Percentiles rank a stretch among this genome's conserved stretches.
phyloP scores from a whole-genome alignment of 73 alveolate genomes.

The Paramecium tetraurelia region DNA sequence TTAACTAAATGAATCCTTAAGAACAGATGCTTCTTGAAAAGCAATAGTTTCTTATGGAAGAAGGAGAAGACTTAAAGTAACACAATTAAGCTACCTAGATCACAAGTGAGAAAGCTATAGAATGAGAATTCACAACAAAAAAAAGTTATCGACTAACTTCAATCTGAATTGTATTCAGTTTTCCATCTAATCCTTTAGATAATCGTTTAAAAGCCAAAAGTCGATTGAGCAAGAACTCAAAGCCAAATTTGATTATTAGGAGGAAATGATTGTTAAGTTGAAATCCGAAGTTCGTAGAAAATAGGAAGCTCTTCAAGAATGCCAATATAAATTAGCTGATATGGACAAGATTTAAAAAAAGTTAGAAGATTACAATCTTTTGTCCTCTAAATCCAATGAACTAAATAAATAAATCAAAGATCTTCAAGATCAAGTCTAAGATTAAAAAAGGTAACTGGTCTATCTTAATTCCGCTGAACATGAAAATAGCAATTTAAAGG shows the following conservation, averaged over 20 bases:
- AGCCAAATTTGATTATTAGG: not conserved
- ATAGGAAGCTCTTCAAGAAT: not conserved
- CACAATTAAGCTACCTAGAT: not conserved
- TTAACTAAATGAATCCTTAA: not conserved
- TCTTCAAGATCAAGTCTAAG: not conserved
- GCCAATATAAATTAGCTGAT: not conserved
- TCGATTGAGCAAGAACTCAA: not conserved
- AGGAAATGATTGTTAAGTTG: not conserved
- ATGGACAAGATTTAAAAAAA: not conserved
- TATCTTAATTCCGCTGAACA: not conserved
- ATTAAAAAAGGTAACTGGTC: not conserved
- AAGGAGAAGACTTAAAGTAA: conserved; percentile 5
- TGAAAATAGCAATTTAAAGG: not conserved
- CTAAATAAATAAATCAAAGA: not conserved
- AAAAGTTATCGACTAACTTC: not conserved
- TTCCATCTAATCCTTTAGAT: not conserved
- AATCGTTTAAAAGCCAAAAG: not conserved
- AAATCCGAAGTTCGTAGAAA: not conserved
- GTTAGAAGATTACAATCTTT: not conserved
- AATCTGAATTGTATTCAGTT: not conserved
- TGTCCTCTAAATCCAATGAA: not conserved
- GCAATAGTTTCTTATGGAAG: not conserved
- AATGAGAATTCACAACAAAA: not conserved
- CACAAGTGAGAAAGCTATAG: not conserved
- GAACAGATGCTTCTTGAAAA: not conserved